Evolutionary conservation across 257 asterid species (phyloP), one percentile per base, ranked within the genome.

Genomic region (Plantago elongata): DNA sequence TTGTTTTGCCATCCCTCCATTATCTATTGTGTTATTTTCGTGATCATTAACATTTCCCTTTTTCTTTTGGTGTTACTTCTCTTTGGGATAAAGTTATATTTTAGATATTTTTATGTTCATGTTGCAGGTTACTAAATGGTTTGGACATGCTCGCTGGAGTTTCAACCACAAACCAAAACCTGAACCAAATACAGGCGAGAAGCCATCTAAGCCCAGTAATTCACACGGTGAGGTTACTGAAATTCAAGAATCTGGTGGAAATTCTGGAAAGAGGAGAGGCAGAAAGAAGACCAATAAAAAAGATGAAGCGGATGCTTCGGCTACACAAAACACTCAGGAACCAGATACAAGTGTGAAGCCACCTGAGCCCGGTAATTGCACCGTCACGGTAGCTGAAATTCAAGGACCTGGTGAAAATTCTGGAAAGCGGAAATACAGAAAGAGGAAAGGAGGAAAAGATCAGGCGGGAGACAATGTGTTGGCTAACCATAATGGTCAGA

Each of bases 101-200:
- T 58, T 14, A 7, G 22, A 44, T 15, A 64, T 15, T 51, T 27
- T 63, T 29, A 57, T 13, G 0, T 54, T 55, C 47, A 17, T 50
- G 44, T 13, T 49, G 42, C 84, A 89, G 99, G 91, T 93, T 27
- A 7, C 63, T 59, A 89, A 84, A 75, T 93, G 99, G 99, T 92
- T 93, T 58, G 92, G 77, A 47, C 90, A 93, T 79, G 78, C 96
- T 54, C 94, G 99, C 11, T 89, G 94, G 95, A 81, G 93, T 72
- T 74, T 29, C 65, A 72, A 81, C 66, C 94, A 89, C 74, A 74
- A 85, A 60, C 66, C 86, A 66, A 75, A 16, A 44, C 54, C 71
- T 69, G 73, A 68, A 51, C 54, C 84, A 64, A 67, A 51, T 65
- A 54, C 74, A 22, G 62, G 57, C 17, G 83, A 69, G 69, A 77